Evolutionary conservation across 1,284 basidiomycete species (phyloP), one percentile per base, ranked within the genome.

Genomic region (Cerrena zonata): DNA sequence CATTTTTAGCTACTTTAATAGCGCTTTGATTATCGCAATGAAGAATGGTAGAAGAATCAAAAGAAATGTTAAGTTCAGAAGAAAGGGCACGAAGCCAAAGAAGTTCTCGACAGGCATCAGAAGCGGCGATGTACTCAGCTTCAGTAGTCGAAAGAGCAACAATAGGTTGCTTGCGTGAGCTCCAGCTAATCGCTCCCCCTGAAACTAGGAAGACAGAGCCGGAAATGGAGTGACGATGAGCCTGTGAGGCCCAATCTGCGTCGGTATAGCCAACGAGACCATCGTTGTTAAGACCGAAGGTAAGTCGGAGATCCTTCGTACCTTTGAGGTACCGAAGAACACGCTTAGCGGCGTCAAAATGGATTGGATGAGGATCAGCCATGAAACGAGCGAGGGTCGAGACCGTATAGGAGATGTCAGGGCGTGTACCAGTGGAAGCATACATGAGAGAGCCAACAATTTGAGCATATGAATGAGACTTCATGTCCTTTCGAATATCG

Each of bases 291-390:
- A 11, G 40, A 11, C 68, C 63, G 1, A 69, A 62, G 5, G 49
- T 49, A 2, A 77, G 64, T 21, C 58, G 56, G 2, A 68, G 46
- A 18, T 63, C 47, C 3, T 54, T 37, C 0, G 74, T 74, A 3
- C 67, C 66, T 21, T 66, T 63, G 0, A 78, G 63, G 54, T 78
- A 77, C 0, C 61, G 60, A 1, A 76, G 58, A 2, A 75, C 61
- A 2, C 63, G 61, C 5, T 69, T 65, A 0, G 66, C 66, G 0
- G 68, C 67, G 1, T 60, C 57, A 66, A 67, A 74, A 54, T 76
- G 74, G 0, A 45, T 51, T 0, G 1, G 40, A 1, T 53, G 55
- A 12, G 61, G 61, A 48, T 55, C 55, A 37, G 65, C 58, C 0
- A 64, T 55, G 57, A 62, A 74, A 47, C 63, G 64, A 1, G 62